Evolutionary conservation across 2,329 filamentous ascomycete species (phyloP).

Genomic region (Botrytis deweyae): DNA sequence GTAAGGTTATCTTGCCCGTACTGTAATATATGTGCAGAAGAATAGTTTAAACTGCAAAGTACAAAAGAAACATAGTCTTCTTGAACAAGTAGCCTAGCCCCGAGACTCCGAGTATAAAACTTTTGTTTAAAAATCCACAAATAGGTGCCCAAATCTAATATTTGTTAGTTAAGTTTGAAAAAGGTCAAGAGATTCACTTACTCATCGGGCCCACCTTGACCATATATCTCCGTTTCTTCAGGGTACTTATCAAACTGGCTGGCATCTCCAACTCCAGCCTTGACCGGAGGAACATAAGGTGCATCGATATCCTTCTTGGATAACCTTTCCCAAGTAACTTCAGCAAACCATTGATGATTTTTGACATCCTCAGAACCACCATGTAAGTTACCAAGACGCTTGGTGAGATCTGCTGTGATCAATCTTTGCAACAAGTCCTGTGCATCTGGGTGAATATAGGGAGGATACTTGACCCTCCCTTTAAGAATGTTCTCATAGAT

Average conservation of each 20-base stretch:
- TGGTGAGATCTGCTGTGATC: conserved; percentile 93
- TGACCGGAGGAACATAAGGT: conserved; percentile 93
- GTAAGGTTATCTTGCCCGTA: conserved; percentile 15
- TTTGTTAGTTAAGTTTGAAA: conserved; percentile 33
- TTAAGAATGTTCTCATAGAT: conserved; percentile 99
- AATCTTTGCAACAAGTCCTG: conserved; percentile 89
- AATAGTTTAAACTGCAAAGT: conserved; percentile 20
- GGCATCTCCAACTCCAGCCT: conserved; percentile 89
- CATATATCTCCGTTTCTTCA: conserved; percentile 93
- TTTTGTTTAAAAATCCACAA: conserved; percentile 27
- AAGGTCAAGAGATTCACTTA: conserved; percentile 53
- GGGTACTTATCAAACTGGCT: conserved; percentile 98
- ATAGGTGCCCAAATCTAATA: conserved; percentile 30
- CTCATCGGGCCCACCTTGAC: conserved; percentile 76
- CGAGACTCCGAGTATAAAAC: conserved; percentile 7
- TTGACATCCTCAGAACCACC: conserved; percentile 91
- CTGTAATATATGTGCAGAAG: conserved; percentile 31
- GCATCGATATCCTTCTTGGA: conserved; percentile 97
- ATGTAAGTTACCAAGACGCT: conserved; percentile 90
- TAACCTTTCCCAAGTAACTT: conserved; percentile 96
- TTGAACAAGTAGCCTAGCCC: conserved; percentile 4
- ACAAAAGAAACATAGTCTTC: conserved; percentile 19
- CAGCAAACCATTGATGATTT: conserved; percentile 92
- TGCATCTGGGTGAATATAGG: conserved; percentile 91
- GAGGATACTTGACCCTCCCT: conserved; percentile 92